Evolutionary conservation across 768 basidiomycete species (phyloP).

Genomic region (Mycena galopus): DNA sequence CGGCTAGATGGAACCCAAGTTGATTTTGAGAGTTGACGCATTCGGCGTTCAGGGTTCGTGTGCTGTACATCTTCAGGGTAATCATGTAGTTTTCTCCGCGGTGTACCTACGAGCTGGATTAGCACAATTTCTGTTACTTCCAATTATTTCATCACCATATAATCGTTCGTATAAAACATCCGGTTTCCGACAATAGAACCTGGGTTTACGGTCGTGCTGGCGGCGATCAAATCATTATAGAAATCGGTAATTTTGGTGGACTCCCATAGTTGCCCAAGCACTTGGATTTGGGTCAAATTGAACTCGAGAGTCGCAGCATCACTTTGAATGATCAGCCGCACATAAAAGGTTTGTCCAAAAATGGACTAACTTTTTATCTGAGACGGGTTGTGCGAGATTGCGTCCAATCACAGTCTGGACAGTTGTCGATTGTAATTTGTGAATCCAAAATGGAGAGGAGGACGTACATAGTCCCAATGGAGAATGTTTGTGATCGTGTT

Average conservation of each 20-base stretch:
- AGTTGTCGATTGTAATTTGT: constrained; percentile 34
- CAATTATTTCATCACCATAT: constrained; percentile 54
- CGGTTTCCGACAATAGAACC: constrained; percentile 57
- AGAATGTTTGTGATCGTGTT: constrained; percentile 57
- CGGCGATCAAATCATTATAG: constrained; percentile 41
- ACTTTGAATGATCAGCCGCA: constrained; percentile 37
- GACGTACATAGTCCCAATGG: constrained; percentile 63
- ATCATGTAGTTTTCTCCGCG: constrained; percentile 58
- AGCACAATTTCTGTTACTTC: neutral
- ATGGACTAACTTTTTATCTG: constrained; percentile 34
- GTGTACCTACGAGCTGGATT: constrained; percentile 51
- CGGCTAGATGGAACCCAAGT: constrained; percentile 63
- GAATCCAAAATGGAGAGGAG: neutral
- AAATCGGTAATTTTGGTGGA: constrained; percentile 47
- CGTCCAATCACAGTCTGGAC: constrained; percentile 55
- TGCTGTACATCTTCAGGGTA: constrained; percentile 60
- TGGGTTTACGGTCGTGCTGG: constrained; percentile 51
- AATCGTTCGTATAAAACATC: constrained; percentile 62
- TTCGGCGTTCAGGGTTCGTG: constrained; percentile 60
- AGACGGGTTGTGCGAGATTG: constrained; percentile 63
- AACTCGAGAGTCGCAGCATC: constrained; percentile 55
- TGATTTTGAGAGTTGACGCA: constrained; percentile 62
- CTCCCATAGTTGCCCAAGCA: constrained; percentile 56
- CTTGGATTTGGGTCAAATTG: constrained; percentile 55
- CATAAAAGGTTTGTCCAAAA: neutral